Percentiles rank a stretch among this genome's conserved stretches.
phyloP scores from a whole-genome alignment of 805 yeast genomes.

The Candida qinlingensis region DNA sequence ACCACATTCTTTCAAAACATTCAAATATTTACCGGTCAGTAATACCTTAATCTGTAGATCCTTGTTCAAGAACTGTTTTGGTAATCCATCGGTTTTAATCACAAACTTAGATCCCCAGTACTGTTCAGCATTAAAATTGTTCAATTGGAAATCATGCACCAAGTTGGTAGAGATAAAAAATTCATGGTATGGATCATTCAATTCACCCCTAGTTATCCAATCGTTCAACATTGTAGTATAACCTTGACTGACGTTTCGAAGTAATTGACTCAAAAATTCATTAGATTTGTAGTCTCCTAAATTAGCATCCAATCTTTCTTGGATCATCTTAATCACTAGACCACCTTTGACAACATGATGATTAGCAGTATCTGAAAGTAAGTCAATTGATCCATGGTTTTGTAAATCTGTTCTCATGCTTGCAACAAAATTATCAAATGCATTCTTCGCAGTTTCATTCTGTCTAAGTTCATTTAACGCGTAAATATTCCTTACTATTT shows the following conservation, averaged over 20 bases:
- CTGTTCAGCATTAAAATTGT: slow-evolving; percentile 42
- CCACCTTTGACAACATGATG: slow-evolving; percentile 75
- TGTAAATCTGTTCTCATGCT: slow-evolving; percentile 32
- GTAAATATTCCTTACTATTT: slow-evolving; percentile 48
- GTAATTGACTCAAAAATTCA: slow-evolving; percentile 46
- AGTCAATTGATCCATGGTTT: slow-evolving; percentile 42
- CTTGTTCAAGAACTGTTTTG: slow-evolving; percentile 52
- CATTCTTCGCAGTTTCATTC: slow-evolving; percentile 26
- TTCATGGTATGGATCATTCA: slow-evolving; percentile 78
- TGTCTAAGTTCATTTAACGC: slow-evolving; percentile 37
- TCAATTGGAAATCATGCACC: slow-evolving; percentile 21
- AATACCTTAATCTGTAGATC: slow-evolving; percentile 60
- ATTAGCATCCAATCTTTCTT: slow-evolving; percentile 46
- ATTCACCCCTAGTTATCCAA: slow-evolving; percentile 76
- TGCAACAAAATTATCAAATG: slow-evolving; percentile 38
- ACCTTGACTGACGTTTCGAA: slow-evolving; percentile 52
- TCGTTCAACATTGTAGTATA: slow-evolving; percentile 63
- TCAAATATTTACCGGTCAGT: slow-evolving; percentile 79
- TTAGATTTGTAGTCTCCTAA: slow-evolving; percentile 61
- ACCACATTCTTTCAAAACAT: slow-evolving; percentile 63
- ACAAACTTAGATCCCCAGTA: slow-evolving; percentile 75
- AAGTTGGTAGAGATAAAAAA: slow-evolving; percentile 54
- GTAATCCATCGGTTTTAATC: slow-evolving; percentile 67
- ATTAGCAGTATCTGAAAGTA: slow-evolving; percentile 45
- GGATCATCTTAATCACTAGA: slow-evolving; percentile 55